A percentile compares a stretch with the other conserved stretches of the same genome.
phyloP scores from a whole-genome alignment of 1,139 yeast species.

The Arxiozyma slooffiae region DNA sequence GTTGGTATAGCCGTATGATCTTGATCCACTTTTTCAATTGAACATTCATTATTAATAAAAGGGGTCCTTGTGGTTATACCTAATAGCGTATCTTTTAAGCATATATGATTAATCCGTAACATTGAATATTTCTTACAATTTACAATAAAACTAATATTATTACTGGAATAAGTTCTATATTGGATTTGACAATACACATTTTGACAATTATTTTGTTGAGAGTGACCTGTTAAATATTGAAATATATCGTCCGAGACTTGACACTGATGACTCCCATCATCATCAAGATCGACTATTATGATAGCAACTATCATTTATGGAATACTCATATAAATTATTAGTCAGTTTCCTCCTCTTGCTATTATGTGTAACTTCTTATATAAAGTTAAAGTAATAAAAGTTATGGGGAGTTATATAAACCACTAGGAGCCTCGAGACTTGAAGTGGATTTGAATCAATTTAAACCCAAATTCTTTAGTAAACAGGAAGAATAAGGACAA shows the following conservation, averaged over 20 bases:
- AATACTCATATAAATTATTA: neutral
- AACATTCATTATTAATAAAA: constrained; percentile 13
- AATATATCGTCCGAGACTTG: neutral
- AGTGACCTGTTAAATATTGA: neutral
- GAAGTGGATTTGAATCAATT: no score
- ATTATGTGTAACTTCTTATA: no score
- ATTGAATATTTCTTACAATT: neutral
- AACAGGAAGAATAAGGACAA: no score
- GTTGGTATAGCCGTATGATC: constrained; percentile 8
- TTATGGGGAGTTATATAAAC: no score
- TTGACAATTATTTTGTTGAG: neutral
- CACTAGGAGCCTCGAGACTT: no score
- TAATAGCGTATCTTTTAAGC: neutral
- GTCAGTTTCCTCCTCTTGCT: neutral
- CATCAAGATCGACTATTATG: neutral
- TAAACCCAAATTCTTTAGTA: no score
- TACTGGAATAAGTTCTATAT: neutral
- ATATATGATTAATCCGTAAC: constrained; percentile 3
- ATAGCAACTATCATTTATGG: neutral
- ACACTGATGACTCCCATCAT: neutral
- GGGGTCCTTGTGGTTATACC: constrained; percentile 1
- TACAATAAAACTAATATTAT: neutral
- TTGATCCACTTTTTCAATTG: constrained; percentile 8
- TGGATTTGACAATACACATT: neutral
- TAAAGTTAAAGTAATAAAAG: no score